Base-by-base conservation (phyloP, 768 basidiomycete species). In the Kwoniella sp. region DNA sequence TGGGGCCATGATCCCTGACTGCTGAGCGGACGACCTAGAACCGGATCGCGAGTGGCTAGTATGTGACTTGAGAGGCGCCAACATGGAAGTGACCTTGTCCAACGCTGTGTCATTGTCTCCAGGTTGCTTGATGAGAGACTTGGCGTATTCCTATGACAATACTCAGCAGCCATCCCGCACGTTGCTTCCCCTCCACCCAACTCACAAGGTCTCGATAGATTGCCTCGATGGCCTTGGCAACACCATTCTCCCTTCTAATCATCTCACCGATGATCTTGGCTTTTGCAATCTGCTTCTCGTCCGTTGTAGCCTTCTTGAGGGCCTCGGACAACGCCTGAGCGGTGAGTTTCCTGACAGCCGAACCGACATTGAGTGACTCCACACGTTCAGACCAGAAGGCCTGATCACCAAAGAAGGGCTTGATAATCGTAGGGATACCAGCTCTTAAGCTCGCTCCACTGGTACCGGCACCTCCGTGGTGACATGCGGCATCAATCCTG, bases 381-480 rank as follows among this genome's bases (percentile, higher is more conserved):
- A 96, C 89, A 25, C 93, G 85, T 73, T 99, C 89, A 3, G 89
- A 89, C 90, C 90, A 98, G 76, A 96, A 93, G 72, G 86, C 89
- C 65, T 96, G 92, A 72, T 96, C 92, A 2, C 95, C 93, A 65
- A 98, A 99, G 81, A 98, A 99, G 0, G 95, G 93, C 58, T 84
- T 85, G 70, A 98, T 89, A 64, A 99, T 87, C 1, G 92, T 98
- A 0, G 95, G 93, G 25, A 73, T 73, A 46, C 72, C 69, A 12
- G 69, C 40, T 80, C 90, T 79, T 59, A 95, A 77, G 76, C 88
- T 91, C 15, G 93, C 93, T 8, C 92, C 92, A 0, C 90, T 92
- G 2, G 93, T 95, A 19, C 93, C 93, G 3, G 93, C 90, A 48
- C 93, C 93, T 53, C 93, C 93, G 67, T 99, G 93, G 77, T 99